phyloP scores from a whole-genome alignment of 768 basidiomycete species.

The Amanita pallidorosea region DNA sequence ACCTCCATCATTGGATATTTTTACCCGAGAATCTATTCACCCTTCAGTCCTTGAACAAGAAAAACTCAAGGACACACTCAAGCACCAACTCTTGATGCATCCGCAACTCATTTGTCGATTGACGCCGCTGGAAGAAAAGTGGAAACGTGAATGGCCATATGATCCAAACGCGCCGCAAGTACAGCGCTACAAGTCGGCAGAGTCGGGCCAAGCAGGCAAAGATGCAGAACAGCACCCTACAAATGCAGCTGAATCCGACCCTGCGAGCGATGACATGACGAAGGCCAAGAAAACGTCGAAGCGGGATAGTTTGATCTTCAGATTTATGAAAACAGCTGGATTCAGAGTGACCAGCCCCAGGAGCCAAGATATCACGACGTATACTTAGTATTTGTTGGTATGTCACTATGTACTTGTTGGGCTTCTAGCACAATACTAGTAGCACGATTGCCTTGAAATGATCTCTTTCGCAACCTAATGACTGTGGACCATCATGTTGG shows the following conservation, averaged over 20 bases:
- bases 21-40: slow-evolving; percentile 53
- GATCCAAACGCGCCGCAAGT: slow-evolving; percentile 16
- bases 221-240: not conserved
- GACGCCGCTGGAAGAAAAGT: slow-evolving; percentile 39
- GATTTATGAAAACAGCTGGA: not conserved
- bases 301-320: not conserved
- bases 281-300: not conserved
- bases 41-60: slow-evolving; percentile 44
- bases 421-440: no score
- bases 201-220: slow-evolving; percentile 9
- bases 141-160: slow-evolving; percentile 38
- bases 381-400: no score
- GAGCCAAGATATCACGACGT: no score
- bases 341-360: no score
- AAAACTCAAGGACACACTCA: slow-evolving; percentile 21
- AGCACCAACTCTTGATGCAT: slow-evolving; percentile 23
- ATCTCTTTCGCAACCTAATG: no score
- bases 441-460: no score
- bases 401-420: no score
- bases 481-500: no score
- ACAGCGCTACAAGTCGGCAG: not conserved
- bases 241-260: not conserved
- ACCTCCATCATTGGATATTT: slow-evolving; percentile 32
- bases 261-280: not conserved
- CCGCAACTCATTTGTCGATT: slow-evolving; percentile 34